A percentile compares a stretch with the other conserved stretches of the same genome.
These are phyloP conservation scores for Beta lomatogona DNA, from an alignment of 179 eudicot species.

Conservation along the genomic window DNA sequence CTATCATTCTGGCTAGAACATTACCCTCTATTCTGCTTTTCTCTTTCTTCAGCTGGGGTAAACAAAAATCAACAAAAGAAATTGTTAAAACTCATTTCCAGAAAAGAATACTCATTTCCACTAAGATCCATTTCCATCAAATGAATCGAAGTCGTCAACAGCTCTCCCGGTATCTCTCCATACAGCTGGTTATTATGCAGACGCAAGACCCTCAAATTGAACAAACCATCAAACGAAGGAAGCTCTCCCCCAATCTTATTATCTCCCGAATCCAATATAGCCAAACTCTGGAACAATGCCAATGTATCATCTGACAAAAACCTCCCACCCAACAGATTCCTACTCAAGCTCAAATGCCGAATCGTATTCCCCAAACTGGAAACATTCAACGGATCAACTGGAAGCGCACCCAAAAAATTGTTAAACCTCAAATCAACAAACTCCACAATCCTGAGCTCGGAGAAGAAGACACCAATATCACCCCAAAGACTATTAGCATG, in stretches of 20 bases:
- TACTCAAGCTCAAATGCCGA: constrained; percentile 58
- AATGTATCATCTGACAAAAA: constrained; percentile 52
- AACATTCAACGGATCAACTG: constrained; percentile 33
- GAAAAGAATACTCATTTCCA: constrained; percentile 57
- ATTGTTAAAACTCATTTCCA: constrained; percentile 63
- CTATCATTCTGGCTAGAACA: too few relatives aligned
- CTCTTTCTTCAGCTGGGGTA: too few relatives aligned
- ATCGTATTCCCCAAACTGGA: constrained; percentile 67
- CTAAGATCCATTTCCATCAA: constrained; percentile 39
- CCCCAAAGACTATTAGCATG: constrained; percentile 58
- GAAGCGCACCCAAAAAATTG: constrained; percentile 54
- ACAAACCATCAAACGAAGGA: constrained; percentile 50
- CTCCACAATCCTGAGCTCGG: constrained; percentile 60
- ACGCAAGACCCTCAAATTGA: constrained; percentile 62
- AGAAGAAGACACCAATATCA: constrained; percentile 53
- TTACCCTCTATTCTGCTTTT: too few relatives aligned
- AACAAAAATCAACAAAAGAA: too few relatives aligned
- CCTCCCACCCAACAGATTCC: constrained; percentile 56
- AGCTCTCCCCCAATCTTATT: constrained; percentile 68
- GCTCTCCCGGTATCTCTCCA: constrained; percentile 67
- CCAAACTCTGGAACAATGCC: constrained; percentile 61
- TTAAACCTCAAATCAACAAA: constrained; percentile 72
- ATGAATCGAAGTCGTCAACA: constrained; percentile 53
- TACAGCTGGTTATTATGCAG: constrained; percentile 56
- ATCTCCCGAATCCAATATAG: constrained; percentile 67